Evolutionary conservation across 495 filamentous ascomycete species (phyloP), one percentile per base, ranked within the genome.

Genomic region (Aspergillus coremiiformis): DNA sequence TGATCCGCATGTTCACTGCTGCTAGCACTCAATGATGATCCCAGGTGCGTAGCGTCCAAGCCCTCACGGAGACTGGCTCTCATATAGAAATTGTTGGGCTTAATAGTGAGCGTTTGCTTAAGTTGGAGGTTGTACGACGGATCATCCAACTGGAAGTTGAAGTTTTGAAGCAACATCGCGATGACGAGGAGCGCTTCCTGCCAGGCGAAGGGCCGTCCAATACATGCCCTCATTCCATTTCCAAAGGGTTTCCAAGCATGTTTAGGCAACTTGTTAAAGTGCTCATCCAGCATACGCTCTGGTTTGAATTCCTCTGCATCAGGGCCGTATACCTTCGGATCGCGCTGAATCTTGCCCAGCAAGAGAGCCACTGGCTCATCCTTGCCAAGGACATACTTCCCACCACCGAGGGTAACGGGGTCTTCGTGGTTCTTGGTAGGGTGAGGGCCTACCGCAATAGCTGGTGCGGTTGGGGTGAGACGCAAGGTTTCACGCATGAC

Each of bases 21-120:
- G 17, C 37, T 41, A 5, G 37, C 37, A 11, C 11, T 41, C 37
- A 41, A 21, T 8, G 37, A 7, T 6, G 37, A 19, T 19, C 37
- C 37, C 7, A 41, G 37, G 37, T 41, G 37, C 7, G 37, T 41
- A 11, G n/a, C 37, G 37, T 41, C 77, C 30, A 83, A 60, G 0
- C 80, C 78, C 23, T 82, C 64, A 7, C 86, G 73, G 1, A 85
- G 66, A 2, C 64, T 73, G 8, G 84, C 86, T 21, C 74, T 79
- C 71, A 93, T 87, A 42, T 74, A 75, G 63, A 90, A 85, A 43
- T 78, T 80, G 49, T 84, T 81, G 0, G 88, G 88, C 63, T 93
- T 93, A 64, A 86, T 78, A 1, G 86, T 89, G 12, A 90, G 69
- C 0, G 84, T 87, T 61, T 86, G 77, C 62, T 84, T 85, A 55